Base-by-base conservation (phyloP, 495 filamentous ascomycete species). In the Trichoderma erinaceum region DNA sequence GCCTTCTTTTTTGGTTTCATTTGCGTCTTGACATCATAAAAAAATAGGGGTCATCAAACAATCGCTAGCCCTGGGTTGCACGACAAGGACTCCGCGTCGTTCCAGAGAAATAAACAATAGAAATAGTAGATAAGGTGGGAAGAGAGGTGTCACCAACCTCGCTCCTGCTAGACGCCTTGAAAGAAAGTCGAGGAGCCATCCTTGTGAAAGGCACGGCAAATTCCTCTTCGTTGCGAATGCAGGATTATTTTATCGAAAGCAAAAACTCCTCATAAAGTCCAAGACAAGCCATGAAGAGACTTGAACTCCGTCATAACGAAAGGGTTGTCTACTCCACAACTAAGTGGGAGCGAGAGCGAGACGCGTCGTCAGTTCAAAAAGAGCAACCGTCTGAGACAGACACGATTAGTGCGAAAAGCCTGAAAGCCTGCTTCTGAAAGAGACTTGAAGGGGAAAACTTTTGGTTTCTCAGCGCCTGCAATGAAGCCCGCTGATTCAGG, bases 181-280 rank as follows among this genome's bases (percentile, higher is more conserved):
- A 65, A 68, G 72, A 71, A 70, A 64, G 73, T 70, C 73, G 70
- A 72, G 73, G 75, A 77, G 75, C 77, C 70, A 76, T 76, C 74
- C 74, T 73, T 68, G 71, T n/a, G 35, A 65, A 12, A 65, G 35
- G 23, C 3, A 15, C 13, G 12, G 35, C 35, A 2, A 32, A 12
- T 32, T 13, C 56, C 56, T 32, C 4, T 35, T 58, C 25, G 63
- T 41, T 63, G 35, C 41, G 63, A 65, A 43, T 18, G 35, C 63
- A n/a, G n/a, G 4, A 23, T 72, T 75, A 73, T 67, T 25, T 12
- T 44, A 63, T 56, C 50, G n/a, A 0, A 63, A 10, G 7, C 35
- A 23, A 52, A 23, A 52, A n/a, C n/a, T 46, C 1, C 13, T 46
- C 43, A 52, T 52, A 23, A 23, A 23, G 3, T 10, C 11, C 18